Evolutionary conservation across 371 early-diverging fungal species (phyloP), one percentile per base, ranked within the genome.

Genomic region (Apophysomyces elegans): DNA sequence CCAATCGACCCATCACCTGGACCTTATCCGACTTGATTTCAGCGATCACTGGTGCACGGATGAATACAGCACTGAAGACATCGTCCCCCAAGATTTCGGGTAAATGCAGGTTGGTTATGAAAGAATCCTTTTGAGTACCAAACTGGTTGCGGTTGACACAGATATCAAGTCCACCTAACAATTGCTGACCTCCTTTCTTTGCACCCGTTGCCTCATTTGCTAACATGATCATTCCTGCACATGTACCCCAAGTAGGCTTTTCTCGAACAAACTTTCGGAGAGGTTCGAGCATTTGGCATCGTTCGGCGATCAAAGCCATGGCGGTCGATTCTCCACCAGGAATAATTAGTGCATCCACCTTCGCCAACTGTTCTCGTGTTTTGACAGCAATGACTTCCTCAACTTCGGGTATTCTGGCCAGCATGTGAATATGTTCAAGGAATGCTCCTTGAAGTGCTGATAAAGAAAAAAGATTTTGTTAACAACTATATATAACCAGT

Each of bases 281-380:
- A 12, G 88, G 84, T 44, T 94, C 92, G 70, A 93, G 71, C 67
- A 95, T 78, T 7, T 89, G 89, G 38, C 87, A 88, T 38, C 93
- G 85, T 67, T 95, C 96, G 8, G 96, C 96, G 60, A 96, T 87
- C 54, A 96, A 74, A 4, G 95, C 90, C 83, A 98, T 98, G 0
- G 97, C 81, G 0, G 97, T 98, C 7, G 92, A 92, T 71, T 98
- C 98, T 37, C 98, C 98, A 39, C 98, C 98, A 2, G 97, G 97
- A 61, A 98, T 90, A 61, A 98, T 89, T 21, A 98, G 84, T 4
- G 90, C 96, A 78, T 98, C 96, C 21, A 96, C 79, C 7, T 69
- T 61, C 37, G 86, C 80, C 12, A 92, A 68, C 62, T 90, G 84
- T 21, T 86, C 84, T 36, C 74, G 75, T 7, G 90, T 95, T 14